Base-by-base conservation (phyloP, 164 flowering plant genomes). In the Stephania cephalantha region DNA sequence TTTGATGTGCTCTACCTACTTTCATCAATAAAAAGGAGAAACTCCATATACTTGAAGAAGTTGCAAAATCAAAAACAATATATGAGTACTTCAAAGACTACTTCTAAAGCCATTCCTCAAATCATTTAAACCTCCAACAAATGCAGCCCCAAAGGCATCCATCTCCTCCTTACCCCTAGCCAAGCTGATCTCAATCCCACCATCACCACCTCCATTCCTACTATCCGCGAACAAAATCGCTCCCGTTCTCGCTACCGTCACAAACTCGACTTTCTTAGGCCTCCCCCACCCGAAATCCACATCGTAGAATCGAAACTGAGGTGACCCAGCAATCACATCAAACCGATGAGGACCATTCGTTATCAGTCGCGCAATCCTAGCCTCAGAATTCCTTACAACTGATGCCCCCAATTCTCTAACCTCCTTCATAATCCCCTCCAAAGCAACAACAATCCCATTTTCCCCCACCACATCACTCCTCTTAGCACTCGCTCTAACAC, bases 231-330 rank as follows among this genome's bases (percentile, higher is more conserved):
- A 31, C 15, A 79, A 84, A 25, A 82, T 73, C 0, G 80, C 84
- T n/a, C 46, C 50, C 20, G 25, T 25, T 0, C 0, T 4, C 45
- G 80, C 82, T 29, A 81, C 73, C 1, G 79, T 76, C 17, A 75
- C 44, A 50, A 13, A 53, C 7, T 86, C 87, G n/a, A 74, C 70
- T 31, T 82, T 86, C 69, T 63, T 72, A 0, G 88, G 84, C 67
- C 74, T 81, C 2, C 88, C 88, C 85, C 82, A 83, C 61, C 88
- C 88, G 35, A 86, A 86, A 81, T 86, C 84, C 11, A 74, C 72
- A n/a, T 74, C 79, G 55, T 86, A 86, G 7, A 80, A 30, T 9
- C 65, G 77, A 69, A 86, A 13, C 7, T 79, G 81, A 1, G 85
- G 84, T 6, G 87, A 84, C 52, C 87, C 86, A 12, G 69, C 10